A percentile compares a stretch with the other conserved stretches of the same genome.
These are phyloP conservation scores for Diplodia intermedia DNA, from an alignment of 2,329 filamentous ascomycete genomes.

Conservation along the genomic window DNA sequence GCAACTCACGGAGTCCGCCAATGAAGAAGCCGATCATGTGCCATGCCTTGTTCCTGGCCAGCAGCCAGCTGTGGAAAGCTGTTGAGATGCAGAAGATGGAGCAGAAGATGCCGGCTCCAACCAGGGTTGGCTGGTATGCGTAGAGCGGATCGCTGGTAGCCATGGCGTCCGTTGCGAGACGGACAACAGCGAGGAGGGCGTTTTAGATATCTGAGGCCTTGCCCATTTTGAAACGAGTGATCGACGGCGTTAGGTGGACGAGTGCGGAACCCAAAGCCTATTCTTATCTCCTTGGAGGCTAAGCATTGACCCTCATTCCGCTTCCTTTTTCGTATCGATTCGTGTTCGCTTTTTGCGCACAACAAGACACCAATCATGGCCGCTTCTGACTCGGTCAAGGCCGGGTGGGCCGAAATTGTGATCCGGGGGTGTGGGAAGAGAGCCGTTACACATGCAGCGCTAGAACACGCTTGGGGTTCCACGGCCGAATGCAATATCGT, in stretches of 20 bases:
- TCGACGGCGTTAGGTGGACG: too few relatives aligned
- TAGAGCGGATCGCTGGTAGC: constrained; percentile 36
- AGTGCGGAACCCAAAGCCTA: not conserved
- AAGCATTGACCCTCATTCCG: not conserved
- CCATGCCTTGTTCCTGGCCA: constrained; percentile 53
- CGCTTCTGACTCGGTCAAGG: not conserved
- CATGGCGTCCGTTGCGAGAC: not conserved
- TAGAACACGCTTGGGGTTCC: not conserved
- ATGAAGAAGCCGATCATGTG: constrained; percentile 60
- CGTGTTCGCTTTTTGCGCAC: not conserved
- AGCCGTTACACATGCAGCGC: not conserved
- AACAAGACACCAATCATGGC: not conserved
- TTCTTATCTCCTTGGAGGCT: not conserved
- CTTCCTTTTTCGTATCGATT: not conserved
- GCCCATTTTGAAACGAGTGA: not conserved
- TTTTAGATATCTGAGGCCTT: not conserved
- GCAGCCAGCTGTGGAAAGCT: constrained; percentile 47
- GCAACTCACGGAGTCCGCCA: constrained; percentile 56
- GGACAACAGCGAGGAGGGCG: not conserved
- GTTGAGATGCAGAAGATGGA: constrained; percentile 42
- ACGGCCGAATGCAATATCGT: not conserved
- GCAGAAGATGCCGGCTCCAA: constrained; percentile 41
- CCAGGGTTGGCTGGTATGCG: constrained; percentile 42
- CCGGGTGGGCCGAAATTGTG: not conserved
- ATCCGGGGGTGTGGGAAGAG: not conserved